phyloP scores from a whole-genome alignment of 1,284 basidiomycete species.

The Pterulicium gracile region DNA sequence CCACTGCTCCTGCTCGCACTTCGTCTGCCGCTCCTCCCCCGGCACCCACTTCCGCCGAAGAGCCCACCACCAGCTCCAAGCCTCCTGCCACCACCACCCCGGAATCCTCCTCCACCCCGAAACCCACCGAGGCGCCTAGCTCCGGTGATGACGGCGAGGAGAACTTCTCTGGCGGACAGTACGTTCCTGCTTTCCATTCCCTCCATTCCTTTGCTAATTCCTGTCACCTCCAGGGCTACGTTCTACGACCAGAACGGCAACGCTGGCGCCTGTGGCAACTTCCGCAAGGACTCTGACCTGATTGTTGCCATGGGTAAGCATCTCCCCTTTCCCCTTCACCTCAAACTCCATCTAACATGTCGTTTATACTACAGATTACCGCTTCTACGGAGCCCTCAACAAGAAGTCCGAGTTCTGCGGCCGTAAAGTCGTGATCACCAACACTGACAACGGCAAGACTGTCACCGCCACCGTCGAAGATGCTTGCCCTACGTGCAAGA shows the following conservation, averaged over 20 bases:
- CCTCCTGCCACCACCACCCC: conserved; percentile 11
- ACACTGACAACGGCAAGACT: conserved; percentile 41
- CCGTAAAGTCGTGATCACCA: conserved; percentile 52
- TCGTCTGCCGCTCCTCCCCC: conserved; percentile 11
- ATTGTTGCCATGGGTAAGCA: conserved; percentile 3
- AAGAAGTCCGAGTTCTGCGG: conserved; percentile 51
- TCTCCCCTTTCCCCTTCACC: background rate
- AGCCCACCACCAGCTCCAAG: conserved; percentile 5
- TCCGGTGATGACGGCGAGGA: conserved; percentile 13
- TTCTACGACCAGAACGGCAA: conserved; percentile 62
- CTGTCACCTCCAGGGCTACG: conserved; percentile 40
- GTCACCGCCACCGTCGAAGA: conserved; percentile 65
- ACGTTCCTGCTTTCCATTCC: conserved; percentile 19
- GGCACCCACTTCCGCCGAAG: conserved; percentile 10
- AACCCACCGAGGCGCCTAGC: conserved; percentile 7
- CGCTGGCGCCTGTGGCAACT: conserved; percentile 17
- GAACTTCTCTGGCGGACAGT: conserved; percentile 35
- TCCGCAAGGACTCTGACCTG: background rate
- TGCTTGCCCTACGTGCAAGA: conserved; percentile 75
- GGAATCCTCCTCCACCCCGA: conserved; percentile 15
- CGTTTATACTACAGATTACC: background rate
- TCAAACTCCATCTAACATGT: too few species aligned
- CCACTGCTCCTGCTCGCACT: conserved; percentile 11
- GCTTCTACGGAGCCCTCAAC: background rate
- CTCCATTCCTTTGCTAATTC: conserved; percentile 7